A percentile compares a stretch with the other conserved stretches of the same genome.
These are phyloP conservation scores for Lactarius hatsudake DNA, from an alignment of 768 basidiomycete species.

Conservation along the genomic window DNA sequence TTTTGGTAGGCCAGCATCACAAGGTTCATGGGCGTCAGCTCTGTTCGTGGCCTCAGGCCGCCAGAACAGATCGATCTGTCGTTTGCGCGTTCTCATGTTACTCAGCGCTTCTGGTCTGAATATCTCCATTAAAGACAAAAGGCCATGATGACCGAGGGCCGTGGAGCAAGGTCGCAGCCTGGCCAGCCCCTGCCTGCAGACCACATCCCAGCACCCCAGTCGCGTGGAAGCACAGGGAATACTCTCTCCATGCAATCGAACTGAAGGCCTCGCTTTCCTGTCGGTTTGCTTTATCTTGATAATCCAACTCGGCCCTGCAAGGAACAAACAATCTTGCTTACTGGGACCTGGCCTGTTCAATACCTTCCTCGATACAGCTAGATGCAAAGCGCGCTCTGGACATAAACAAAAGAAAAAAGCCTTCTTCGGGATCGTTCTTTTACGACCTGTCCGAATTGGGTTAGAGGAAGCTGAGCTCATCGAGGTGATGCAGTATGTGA, in stretches of 20 bases:
- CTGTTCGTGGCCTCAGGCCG: conserved; percentile 14
- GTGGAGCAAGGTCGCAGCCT: background rate
- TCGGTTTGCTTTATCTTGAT: background rate
- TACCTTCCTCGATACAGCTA: conserved; percentile 12
- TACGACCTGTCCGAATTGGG: background rate
- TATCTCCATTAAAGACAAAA: conserved; percentile 20
- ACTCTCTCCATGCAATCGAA: background rate
- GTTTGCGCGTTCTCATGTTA: conserved; percentile 10
- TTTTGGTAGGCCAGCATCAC: conserved; percentile 17
- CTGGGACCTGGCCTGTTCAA: background rate
- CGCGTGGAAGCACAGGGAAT: background rate
- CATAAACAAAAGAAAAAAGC: background rate
- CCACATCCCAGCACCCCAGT: background rate
- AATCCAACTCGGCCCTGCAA: background rate
- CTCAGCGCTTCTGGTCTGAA: conserved; percentile 1
- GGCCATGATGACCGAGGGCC: conserved; percentile 5
- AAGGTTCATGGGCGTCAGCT: conserved; percentile 5
- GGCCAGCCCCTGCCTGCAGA: background rate
- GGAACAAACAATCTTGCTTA: background rate
- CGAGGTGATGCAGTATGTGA: conserved; percentile 18
- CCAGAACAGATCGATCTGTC: conserved; percentile 14
- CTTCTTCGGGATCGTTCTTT: conserved; percentile 1
- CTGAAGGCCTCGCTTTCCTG: background rate
- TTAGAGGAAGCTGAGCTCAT: conserved; percentile 7
- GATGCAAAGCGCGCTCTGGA: conserved; percentile 4